Conservation (phyloP, 1,284 basidiomycete genomes). For the Bondarzewia mesenterica region DNA sequence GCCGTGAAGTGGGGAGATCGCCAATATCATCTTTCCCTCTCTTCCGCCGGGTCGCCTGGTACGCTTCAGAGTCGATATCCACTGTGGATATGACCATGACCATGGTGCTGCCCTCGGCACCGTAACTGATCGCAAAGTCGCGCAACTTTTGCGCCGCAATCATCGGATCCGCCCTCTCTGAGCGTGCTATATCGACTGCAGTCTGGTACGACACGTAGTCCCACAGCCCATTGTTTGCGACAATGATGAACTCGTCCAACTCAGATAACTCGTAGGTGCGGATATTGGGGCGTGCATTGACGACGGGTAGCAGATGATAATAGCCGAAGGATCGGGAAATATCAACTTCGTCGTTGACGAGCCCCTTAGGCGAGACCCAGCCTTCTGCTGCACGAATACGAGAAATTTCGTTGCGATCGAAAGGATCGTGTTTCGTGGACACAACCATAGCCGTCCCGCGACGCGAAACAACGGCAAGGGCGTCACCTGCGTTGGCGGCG, state of each 20-base stretch:
- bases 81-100: slow-evolving; percentile 93
- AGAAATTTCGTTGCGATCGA: slow-evolving; percentile 77
- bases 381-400: slow-evolving; percentile 91
- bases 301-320: slow-evolving; percentile 85
- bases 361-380: slow-evolving; percentile 92
- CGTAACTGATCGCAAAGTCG: slow-evolving; percentile 96
- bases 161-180: slow-evolving; percentile 85
- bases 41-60: slow-evolving; percentile 22
- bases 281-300: slow-evolving; percentile 87
- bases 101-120: slow-evolving; percentile 91
- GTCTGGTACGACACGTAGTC: slow-evolving; percentile 93
- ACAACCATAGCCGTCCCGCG: slow-evolving; percentile 75
- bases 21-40: slow-evolving; percentile 37
- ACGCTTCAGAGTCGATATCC: slow-evolving; percentile 33
- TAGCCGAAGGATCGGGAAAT: slow-evolving; percentile 92
- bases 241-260: slow-evolving; percentile 93
- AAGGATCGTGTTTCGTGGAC: slow-evolving; percentile 85
- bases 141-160: slow-evolving; percentile 95
- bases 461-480: slow-evolving; percentile 83
- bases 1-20: slow-evolving; percentile 45
- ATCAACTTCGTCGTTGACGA: slow-evolving; percentile 90
- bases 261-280: slow-evolving; percentile 67
- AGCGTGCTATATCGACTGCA: slow-evolving; percentile 93
- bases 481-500: slow-evolving; percentile 87
- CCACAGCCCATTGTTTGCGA: slow-evolving; percentile 93